Evolutionary conservation across 202 grass and related monocot genomes (phyloP), one percentile per base, ranked within the genome.

Genomic region (Brachypodium distachyon): DNA sequence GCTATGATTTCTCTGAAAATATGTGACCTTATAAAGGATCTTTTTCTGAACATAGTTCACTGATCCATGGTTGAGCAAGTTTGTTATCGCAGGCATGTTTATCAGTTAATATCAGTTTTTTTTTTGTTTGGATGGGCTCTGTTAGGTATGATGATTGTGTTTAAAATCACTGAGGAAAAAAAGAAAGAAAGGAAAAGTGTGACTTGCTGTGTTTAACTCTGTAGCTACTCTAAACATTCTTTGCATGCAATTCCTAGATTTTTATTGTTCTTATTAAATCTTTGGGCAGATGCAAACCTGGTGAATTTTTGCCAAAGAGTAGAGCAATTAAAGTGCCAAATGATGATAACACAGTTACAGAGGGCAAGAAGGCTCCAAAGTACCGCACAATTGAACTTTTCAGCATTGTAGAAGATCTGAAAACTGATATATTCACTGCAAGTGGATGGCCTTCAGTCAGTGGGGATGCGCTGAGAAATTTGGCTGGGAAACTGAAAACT

Each of bases 401-500:
- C 56, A 88, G 73, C 47, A 82, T 98, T 74, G 91, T 85, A 47
- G 89, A 89, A 60, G 87, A 73, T 39, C 83, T 98, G 37, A 52
- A 88, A 90, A 63, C 87, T 48, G 91, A 98, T 61, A 32, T 84
- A 67, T 92, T 84, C 67, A 98, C 91, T 69, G 82, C 87, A 61
- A 98, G 95, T 68, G 95, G 95, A 11, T 92, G 91, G 91, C 91
- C 95, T 83, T 92, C 89, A 23, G 89, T 88, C 23, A 92, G 95
- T 85, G 95, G 87, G 41, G 77, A 78, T 67, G 84, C 84, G 51
- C 77, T 98, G 65, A 98, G 82, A 88, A 81, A 68, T 73, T 87
- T 94, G 58, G 87, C 91, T 76, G 95, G 95, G 42, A 94, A 94
- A 42, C 64, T 92, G 61, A 73, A 92, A 51, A 83, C 62, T 5